These are phyloP conservation scores for Calcarisporium arbuscula DNA, from an alignment of 2,329 filamentous ascomycete genomes.

Conservation along the genomic window DNA sequence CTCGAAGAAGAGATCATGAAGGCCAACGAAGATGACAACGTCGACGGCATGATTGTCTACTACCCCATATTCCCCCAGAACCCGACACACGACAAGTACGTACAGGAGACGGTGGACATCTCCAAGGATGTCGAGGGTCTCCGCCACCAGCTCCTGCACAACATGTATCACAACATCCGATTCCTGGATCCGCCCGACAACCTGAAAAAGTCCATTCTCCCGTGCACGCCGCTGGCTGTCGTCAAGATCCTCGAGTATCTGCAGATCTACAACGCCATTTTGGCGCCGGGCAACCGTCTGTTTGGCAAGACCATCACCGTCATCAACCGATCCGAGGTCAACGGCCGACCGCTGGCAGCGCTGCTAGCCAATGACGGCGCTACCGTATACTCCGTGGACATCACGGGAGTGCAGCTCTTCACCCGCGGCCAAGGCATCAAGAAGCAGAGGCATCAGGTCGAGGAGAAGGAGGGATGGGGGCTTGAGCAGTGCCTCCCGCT, in stretches of 20 bases:
- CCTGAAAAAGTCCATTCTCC: constrained; percentile 82
- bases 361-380: constrained; percentile 94
- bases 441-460: constrained; percentile 78
- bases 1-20: constrained; percentile 84
- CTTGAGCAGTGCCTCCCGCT: constrained; percentile 76
- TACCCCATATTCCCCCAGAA: constrained; percentile 87
- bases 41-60: constrained; percentile 95
- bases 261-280: constrained; percentile 91
- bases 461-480: constrained; percentile 73
- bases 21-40: constrained; percentile 69
- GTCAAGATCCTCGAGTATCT: constrained; percentile 97
- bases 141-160: constrained; percentile 89
- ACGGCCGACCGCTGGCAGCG: constrained; percentile 85
- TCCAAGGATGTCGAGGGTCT: constrained; percentile 94
- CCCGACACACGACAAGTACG: constrained; percentile 82
- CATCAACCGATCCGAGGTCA: constrained; percentile 93
- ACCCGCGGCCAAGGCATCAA: constrained; percentile 83
- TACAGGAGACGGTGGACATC: constrained; percentile 88
- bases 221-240: constrained; percentile 90
- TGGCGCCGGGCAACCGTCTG: constrained; percentile 86
- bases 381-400: constrained; percentile 88
- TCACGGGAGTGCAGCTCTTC: constrained; percentile 87
- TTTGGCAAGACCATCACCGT: constrained; percentile 94
- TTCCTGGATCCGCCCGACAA: constrained; percentile 78
- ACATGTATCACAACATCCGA: constrained; percentile 99